phyloP scores from a whole-genome alignment of 805 yeast species.

The Saturnispora silvae region DNA sequence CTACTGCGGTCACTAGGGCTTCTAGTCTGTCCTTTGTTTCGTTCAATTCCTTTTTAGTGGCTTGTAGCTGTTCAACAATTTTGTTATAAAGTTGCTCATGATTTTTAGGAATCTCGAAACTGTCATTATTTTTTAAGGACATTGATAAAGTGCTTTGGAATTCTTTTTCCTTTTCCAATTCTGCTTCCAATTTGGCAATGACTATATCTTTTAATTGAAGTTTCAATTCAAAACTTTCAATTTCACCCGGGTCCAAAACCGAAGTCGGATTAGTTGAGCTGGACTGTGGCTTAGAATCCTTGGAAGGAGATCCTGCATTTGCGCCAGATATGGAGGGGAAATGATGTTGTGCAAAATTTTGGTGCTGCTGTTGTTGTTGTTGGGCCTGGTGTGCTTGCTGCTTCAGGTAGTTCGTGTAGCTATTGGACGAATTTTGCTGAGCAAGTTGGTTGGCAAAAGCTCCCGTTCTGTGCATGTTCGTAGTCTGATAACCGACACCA shows the following conservation, averaged over 20 bases:
- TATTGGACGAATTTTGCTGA: background rate
- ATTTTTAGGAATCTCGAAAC: slow-evolving; percentile 25
- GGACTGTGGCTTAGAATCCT: slow-evolving; percentile 7
- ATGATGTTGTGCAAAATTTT: background rate
- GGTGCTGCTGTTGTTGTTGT: background rate
- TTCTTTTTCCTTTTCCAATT: slow-evolving; percentile 30
- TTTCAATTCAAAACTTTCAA: slow-evolving; percentile 37
- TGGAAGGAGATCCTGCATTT: too few species aligned
- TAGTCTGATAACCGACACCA: background rate
- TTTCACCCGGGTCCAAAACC: slow-evolving; percentile 12
- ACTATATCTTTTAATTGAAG: slow-evolving; percentile 45
- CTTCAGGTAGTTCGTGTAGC: background rate
- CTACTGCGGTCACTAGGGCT: slow-evolving; percentile 44
- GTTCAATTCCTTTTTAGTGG: slow-evolving; percentile 36
- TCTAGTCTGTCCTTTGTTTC: slow-evolving; percentile 58
- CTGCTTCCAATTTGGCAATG: slow-evolving; percentile 35
- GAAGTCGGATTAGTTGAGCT: slow-evolving; percentile 7
- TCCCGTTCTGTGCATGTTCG: too few species aligned
- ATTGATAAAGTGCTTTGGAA: slow-evolving; percentile 32
- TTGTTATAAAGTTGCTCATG: slow-evolving; percentile 25
- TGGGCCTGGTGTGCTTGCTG: background rate
- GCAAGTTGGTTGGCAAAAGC: background rate
- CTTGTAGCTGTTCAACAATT: slow-evolving; percentile 21
- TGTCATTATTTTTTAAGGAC: slow-evolving; percentile 10
- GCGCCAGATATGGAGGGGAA: too few species aligned